Conservation (phyloP, 768 basidiomycete genomes). For the Trametes villosa region DNA sequence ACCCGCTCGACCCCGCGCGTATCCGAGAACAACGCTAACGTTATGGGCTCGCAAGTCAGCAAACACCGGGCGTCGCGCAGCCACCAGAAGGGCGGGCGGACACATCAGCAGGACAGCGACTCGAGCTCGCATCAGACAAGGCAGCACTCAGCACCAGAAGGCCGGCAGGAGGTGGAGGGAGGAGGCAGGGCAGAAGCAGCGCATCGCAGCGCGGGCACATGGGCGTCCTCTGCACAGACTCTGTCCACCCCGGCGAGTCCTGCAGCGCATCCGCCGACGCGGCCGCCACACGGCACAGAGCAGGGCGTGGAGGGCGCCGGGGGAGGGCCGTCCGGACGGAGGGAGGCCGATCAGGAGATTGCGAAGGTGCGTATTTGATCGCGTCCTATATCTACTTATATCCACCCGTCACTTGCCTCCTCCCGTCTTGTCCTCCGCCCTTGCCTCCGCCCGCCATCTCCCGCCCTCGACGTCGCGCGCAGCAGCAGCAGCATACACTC, state of each 20-base stretch:
- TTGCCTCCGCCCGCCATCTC: not conserved
- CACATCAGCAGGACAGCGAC: conserved; percentile 1
- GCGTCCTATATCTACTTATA: conserved; percentile 16
- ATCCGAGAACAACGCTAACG: too few relatives aligned
- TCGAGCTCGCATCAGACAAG: not conserved
- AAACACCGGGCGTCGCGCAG: conserved; percentile 2
- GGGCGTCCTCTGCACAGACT: not conserved
- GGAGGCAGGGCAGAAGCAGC: not conserved
- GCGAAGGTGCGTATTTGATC: conserved; percentile 13
- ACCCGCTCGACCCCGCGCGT: not conserved
- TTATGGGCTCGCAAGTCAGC: conserved; percentile 12
- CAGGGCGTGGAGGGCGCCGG: not conserved
- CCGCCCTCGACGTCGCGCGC: not conserved
- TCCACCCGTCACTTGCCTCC: conserved; percentile 4
- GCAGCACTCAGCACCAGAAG: not conserved
- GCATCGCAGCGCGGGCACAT: not conserved
- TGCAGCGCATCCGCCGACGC: not conserved
- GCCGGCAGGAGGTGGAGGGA: too few relatives aligned
- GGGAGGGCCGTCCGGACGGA: conserved; percentile 10
- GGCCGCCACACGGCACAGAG: not conserved
- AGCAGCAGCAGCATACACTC: not conserved
- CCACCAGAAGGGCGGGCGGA: not conserved
- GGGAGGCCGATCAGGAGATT: conserved; percentile 8
- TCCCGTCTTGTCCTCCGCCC: not conserved
- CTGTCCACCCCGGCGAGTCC: not conserved